Base-by-base conservation (phyloP, 2,329 filamentous ascomycete species). In the Verticillium longisporum region DNA sequence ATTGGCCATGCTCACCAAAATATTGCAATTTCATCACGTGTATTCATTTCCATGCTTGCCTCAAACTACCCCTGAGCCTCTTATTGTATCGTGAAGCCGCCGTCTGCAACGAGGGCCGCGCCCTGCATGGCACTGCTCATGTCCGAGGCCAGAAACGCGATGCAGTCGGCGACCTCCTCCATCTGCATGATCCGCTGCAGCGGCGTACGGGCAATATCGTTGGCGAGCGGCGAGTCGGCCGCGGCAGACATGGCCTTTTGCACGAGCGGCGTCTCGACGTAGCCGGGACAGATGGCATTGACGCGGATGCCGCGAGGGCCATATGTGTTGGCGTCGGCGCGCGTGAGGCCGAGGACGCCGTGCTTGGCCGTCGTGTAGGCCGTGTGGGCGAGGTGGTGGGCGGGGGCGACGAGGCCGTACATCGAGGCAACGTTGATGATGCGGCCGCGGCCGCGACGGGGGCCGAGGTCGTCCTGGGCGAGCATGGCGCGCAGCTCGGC, bases 361-460 rank as follows among this genome's bases (percentile, higher is more conserved):
- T 84, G 82, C 69, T 85, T 86, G 55, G 78, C 75, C 0, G 80
- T 74, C 3, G 76, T 68, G 66, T 85, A 86, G 18, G 81, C 77
- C 1, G 76, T 79, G 15, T 78, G 73, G 7, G 74, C 68, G 53
- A 77, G 70, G 32, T 63, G 60, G 7, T 62, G 67, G n/a, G 67
- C 65, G 2, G 77, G 69, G 1, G 74, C 78, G 6, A 82, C 72
- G 18, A 82, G 60, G 13, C 81, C 82, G 58, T 79, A 79, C n/a
- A n/a, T n/a, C n/a, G n/a, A n/a, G n/a, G n/a, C n/a, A n/a, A n/a
- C 75, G 64, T 86, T 85, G 65, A 85, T 76, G 65, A 86, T 85
- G 34, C 73, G 71, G 4, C 82, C 83, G 21, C 82, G 72, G 45
- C 77, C 80, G 33, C 70, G 65, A 56, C 77, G 69, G 1, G 62